Base-by-base conservation (phyloP, 108 stramenopile species). In the Halocafeteria seosinensis region DNA sequence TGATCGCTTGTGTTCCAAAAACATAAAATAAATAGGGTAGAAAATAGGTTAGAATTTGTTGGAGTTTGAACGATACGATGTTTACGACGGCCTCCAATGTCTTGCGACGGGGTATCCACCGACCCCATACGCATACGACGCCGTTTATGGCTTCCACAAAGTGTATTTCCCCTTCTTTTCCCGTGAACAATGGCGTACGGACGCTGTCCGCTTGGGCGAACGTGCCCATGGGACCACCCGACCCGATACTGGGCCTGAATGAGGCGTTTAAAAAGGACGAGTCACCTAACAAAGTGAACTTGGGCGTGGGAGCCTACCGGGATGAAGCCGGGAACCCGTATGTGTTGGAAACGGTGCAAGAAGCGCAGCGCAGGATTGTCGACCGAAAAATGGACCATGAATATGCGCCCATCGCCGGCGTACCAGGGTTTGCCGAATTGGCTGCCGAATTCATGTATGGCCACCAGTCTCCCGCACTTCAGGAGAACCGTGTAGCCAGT, bases 161-260 rank as follows among this genome's bases (percentile, higher is more conserved):
- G n/a, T n/a, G n/a, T n/a, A n/a, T n/a, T n/a, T n/a, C n/a, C n/a
- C n/a, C n/a, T n/a, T n/a, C n/a, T n/a, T n/a, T n/a, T n/a, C n/a
- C n/a, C n/a, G n/a, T n/a, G n/a, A n/a, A n/a, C n/a, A n/a, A n/a
- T n/a, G n/a, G n/a, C n/a, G n/a, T n/a, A n/a, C n/a, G n/a, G n/a
- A n/a, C n/a, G n/a, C n/a, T n/a, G n/a, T 47, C 42, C 42, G n/a
- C 42, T n/a, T 47, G 42, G 42, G 42, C 42, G 17, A 21, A 17
- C n/a, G 42, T 97, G 50, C 87, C 86, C 34, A 68, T 78, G 66
- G 95, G 88, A 30, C 87, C 92, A 6, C 85, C 95, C 21, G 95
- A 98, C 71, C 85, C 91, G 63, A 98, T 98, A 70, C 77, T 98
- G 8, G 95, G 95, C 29, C 84, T 94, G 51, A 87, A 84, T 26